Conservation (phyloP, 2,329 filamentous ascomycete species). For the Salinomyces thailandicus region DNA sequence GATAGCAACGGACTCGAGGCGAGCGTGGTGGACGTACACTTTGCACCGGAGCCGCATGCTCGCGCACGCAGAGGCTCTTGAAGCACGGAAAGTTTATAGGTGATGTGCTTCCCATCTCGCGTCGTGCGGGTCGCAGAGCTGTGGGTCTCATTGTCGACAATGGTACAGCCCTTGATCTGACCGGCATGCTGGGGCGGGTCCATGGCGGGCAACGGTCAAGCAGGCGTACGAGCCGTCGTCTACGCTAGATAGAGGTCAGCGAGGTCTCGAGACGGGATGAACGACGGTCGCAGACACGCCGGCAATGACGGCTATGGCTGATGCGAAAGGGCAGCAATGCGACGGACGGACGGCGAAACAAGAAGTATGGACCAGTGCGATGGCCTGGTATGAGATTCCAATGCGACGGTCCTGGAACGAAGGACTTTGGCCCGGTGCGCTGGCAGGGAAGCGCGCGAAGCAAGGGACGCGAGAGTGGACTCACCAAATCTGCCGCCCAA, state of each 20-base stretch:
- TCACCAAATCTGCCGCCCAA: not conserved
- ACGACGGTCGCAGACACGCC: not conserved
- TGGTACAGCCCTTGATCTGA: slow-evolving; percentile 27
- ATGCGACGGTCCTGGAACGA: slow-evolving; percentile 1
- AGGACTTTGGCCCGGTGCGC: not conserved
- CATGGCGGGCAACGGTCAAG: not conserved
- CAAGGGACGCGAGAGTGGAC: slow-evolving; percentile 1
- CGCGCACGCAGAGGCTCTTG: slow-evolving; percentile 91
- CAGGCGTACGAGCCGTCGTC: not conserved
- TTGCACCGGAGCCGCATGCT: slow-evolving; percentile 89
- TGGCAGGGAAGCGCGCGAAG: slow-evolving; percentile 1
- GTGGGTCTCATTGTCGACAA: slow-evolving; percentile 47
- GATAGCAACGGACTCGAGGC: not conserved
- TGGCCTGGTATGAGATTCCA: slow-evolving; percentile 1
- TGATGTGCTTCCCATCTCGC: slow-evolving; percentile 64
- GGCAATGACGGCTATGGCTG: not conserved
- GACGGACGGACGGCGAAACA: not conserved
- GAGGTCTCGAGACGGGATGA: not conserved
- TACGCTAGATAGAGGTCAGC: not conserved
- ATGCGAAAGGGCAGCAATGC: not conserved
- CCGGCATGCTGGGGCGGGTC: not conserved
- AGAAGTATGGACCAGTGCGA: not conserved
- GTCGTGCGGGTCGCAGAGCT: slow-evolving; percentile 50
- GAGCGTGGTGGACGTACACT: slow-evolving; percentile 56
- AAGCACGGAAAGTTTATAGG: slow-evolving; percentile 73